Evolutionary conservation across 331 rosid species (phyloP).

Genomic region (Saraca asoca): DNA sequence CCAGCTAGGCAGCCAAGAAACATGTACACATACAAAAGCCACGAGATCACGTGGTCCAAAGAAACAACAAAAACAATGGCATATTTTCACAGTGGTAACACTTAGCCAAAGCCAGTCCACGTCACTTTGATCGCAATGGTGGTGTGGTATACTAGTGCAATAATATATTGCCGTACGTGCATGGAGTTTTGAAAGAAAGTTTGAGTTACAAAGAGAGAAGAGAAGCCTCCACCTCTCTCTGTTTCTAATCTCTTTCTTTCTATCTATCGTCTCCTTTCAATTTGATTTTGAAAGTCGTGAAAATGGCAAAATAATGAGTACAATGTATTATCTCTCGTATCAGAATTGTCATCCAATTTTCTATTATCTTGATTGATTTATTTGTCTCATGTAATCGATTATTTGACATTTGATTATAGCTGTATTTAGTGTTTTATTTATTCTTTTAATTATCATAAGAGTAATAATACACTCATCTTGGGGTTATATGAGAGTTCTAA

Average conservation of each 20-base stretch:
- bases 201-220: too few relatives aligned
- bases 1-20: slow-evolving; percentile 27
- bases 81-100: slow-evolving; percentile 25
- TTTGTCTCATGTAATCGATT: too few relatives aligned
- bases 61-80: slow-evolving; percentile 28
- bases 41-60: slow-evolving; percentile 54
- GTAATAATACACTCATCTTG: too few relatives aligned
- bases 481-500: too few relatives aligned
- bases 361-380: background rate
- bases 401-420: too few relatives aligned
- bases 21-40: slow-evolving; percentile 26
- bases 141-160: background rate
- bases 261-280: too few relatives aligned
- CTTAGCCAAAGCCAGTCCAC: slow-evolving; percentile 37
- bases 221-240: too few relatives aligned
- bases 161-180: too few relatives aligned
- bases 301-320: slow-evolving; percentile 20
- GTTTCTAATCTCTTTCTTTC: too few relatives aligned
- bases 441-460: too few relatives aligned
- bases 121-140: slow-evolving; percentile 34
- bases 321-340: background rate
- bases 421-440: too few relatives aligned
- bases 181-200: too few relatives aligned
- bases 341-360: background rate
- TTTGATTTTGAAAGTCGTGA: slow-evolving; percentile 13